Evolutionary conservation across 1,284 basidiomycete species (phyloP).

Genomic region (Volvariella surrecta): DNA sequence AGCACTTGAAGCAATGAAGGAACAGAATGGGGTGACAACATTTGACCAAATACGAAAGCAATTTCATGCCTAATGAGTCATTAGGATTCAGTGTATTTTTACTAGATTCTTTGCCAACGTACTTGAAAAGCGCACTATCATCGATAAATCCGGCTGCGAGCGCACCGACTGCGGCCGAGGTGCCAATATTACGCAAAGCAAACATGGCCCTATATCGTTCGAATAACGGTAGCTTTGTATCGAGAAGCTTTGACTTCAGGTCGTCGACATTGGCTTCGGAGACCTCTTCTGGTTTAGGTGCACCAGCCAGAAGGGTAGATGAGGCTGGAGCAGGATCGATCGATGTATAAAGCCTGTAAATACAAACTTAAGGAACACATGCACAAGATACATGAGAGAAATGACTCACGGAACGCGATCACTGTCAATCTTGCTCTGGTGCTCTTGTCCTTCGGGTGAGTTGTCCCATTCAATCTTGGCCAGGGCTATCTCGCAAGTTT

Average conservation of each 20-base stretch:
- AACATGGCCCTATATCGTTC: conserved; percentile 99
- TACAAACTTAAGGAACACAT: background rate
- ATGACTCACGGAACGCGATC: conserved; percentile 30
- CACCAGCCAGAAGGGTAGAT: conserved; percentile 47
- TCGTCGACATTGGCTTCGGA: conserved; percentile 40
- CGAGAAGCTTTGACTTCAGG: conserved; percentile 63
- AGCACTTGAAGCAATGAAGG: conserved; percentile 81
- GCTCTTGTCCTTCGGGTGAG: conserved; percentile 58
- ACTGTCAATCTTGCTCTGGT: conserved; percentile 25
- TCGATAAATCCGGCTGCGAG: conserved; percentile 87
- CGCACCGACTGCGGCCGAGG: conserved; percentile 76
- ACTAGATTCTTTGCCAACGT: conserved; percentile 16
- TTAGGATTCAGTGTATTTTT: background rate
- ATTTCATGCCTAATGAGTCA: conserved; percentile 75
- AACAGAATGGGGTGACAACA: conserved; percentile 85
- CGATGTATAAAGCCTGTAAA: conserved; percentile 59
- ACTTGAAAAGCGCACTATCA: conserved; percentile 89
- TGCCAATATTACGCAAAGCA: conserved; percentile 86
- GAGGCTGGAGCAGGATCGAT: conserved; percentile 92
- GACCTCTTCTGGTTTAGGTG: conserved; percentile 38
- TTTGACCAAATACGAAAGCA: conserved; percentile 96
- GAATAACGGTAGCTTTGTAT: conserved; percentile 73
- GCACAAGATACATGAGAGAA: background rate
- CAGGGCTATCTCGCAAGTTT: conserved; percentile 97
- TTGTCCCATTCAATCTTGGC: conserved; percentile 94